Percentiles rank a stretch among this genome's conserved stretches.
Evolutionary conservation across 768 basidiomycete species (phyloP).

Genomic region (Termitomyces sp.): DNA sequence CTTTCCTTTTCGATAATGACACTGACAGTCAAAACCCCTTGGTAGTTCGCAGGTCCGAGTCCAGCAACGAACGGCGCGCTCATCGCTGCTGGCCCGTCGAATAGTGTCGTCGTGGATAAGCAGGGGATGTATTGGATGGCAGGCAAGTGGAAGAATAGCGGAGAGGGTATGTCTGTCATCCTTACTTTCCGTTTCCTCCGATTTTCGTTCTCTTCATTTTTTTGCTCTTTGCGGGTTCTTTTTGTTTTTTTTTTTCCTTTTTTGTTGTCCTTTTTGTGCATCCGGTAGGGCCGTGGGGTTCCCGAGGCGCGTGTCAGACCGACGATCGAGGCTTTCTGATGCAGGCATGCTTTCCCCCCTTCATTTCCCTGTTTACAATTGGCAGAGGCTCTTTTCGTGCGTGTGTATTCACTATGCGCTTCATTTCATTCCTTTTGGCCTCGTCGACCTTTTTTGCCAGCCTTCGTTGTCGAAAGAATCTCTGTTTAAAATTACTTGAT

Average conservation of each 20-base stretch:
- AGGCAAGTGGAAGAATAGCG: constrained; percentile 94
- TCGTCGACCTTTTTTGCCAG: too few species aligned
- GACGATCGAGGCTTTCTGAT: neutral
- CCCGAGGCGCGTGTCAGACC: neutral
- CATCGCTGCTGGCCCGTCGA: constrained; percentile 78
- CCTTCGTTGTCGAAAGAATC: too few species aligned
- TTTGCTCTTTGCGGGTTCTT: neutral
- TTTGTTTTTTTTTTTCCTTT: neutral
- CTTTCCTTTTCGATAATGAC: neutral
- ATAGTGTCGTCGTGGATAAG: constrained; percentile 77
- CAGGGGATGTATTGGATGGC: constrained; percentile 88
- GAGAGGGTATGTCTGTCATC: constrained; percentile 73
- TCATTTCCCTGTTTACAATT: neutral
- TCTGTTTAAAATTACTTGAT: too few species aligned
- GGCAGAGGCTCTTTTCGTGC: neutral
- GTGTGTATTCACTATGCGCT: neutral
- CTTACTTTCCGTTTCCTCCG: neutral
- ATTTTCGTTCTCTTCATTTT: neutral
- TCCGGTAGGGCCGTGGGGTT: too few species aligned
- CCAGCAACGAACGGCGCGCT: constrained; percentile 54
- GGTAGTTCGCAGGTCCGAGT: constrained; percentile 71
- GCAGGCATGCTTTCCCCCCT: neutral
- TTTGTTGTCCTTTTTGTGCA: neutral
- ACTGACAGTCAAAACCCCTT: neutral
- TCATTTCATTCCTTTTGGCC: neutral